These are phyloP conservation scores for Nicotiana tomentosiformis DNA, from an alignment of 257 asterid species.

Conservation along the genomic window DNA sequence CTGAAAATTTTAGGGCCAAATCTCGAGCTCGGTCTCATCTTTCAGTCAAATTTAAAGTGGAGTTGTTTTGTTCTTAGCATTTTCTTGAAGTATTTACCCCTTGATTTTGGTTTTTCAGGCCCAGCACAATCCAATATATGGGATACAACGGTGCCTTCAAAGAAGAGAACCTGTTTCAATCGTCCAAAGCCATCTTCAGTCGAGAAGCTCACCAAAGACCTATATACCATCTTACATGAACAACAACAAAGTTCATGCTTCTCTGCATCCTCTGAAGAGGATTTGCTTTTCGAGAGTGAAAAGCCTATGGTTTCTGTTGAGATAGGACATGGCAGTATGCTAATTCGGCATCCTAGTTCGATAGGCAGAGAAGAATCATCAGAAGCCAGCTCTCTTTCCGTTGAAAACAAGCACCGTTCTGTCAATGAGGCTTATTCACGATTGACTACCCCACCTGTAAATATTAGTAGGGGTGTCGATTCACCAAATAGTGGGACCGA, in stretches of 20 bases:
- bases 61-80: background rate
- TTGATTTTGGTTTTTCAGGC: background rate
- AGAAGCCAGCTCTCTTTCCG: conserved; percentile 90
- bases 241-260: conserved; percentile 76
- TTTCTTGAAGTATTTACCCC: background rate
- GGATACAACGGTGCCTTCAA: conserved; percentile 84
- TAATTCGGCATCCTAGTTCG: conserved; percentile 75
- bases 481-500: conserved; percentile 19
- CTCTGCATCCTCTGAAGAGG: conserved; percentile 85
- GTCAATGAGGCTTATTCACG: conserved; percentile 43
- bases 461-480: conserved; percentile 25
- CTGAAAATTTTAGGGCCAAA: background rate
- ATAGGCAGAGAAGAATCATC: conserved; percentile 87
- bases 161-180: conserved; percentile 80
- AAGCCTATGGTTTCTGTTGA: conserved; percentile 94
- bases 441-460: conserved; percentile 32
- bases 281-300: conserved; percentile 75
- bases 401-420: conserved; percentile 63
- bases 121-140: conserved; percentile 48
- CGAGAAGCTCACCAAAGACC: conserved; percentile 85
- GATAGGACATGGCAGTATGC: conserved; percentile 97
- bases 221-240: conserved; percentile 76
- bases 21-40: background rate
- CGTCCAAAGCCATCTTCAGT: conserved; percentile 83
- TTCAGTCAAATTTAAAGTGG: background rate